Base-by-base conservation (phyloP, 192 early-diverging fungal species). In the Gaertneriomyces sp. region DNA sequence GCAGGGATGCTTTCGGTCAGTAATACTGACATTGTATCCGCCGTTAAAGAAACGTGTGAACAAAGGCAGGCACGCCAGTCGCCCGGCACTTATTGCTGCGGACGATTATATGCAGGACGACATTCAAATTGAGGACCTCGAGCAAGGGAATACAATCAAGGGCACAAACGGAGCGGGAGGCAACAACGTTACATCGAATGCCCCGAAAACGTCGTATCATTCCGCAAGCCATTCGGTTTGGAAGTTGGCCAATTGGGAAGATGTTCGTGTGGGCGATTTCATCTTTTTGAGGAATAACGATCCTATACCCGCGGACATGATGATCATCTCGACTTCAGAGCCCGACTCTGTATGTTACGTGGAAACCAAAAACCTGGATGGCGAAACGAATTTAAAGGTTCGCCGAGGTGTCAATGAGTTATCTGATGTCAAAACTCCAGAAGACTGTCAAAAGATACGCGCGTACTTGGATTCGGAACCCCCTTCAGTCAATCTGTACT, bases 341-440 rank as follows among this genome's bases (percentile, higher is more conserved):
- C 81, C 82, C 5, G 89, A 92, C 47, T 81, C 81, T 11, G 69
- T 84, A 9, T 93, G 91, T 68, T 96, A 88, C 71, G 83, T 95
- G 16, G 96, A 96, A 73, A 98, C 96, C 6, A 94, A 92, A 69
- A 93, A 95, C 72, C 70, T 98, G 54, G 96, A 98, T 63, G 96
- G 96, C 8, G 96, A 98, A 74, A 98, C 96, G n/a, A 98, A 98
- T 68, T 73, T 98, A 6, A 98, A 98, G 77, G 81, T 91, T 42
- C 87, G 91, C 16, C 61, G 81, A 5, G 79, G 87, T 10, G 43
- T 95, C 4, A 64, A 76, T 8, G 89, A 91, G 44, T 85, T 89
- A 10, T 69, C 76, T 9, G 72, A 87, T 47, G 80, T 93, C 60
- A 74, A 81, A 45, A 87, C 85, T 2, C 87, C 89, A n/a, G 79